phyloP scores from a whole-genome alignment of 1,284 basidiomycete genomes.

The Trametes versicolor region DNA sequence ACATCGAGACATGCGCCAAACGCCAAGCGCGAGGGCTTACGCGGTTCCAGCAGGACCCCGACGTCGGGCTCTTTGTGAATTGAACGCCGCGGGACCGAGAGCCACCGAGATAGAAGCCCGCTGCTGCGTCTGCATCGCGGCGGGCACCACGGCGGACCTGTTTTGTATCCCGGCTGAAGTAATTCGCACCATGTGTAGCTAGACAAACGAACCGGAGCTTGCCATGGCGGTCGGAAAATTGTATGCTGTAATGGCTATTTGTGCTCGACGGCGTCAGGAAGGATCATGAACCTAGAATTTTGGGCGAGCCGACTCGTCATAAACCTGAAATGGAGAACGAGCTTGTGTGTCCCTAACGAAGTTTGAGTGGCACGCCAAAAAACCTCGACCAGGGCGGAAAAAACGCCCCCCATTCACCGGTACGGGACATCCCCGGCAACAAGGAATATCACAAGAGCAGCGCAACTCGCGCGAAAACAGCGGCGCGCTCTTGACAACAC shows the following conservation, averaged over 20 bases:
- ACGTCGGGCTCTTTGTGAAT: neutral
- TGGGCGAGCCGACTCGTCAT: neutral
- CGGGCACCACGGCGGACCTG: too few species aligned
- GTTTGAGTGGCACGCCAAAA: too few species aligned
- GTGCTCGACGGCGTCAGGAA: neutral
- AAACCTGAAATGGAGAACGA: too few species aligned
- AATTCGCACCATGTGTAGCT: neutral
- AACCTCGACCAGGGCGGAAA: too few species aligned
- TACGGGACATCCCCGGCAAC: too few species aligned
- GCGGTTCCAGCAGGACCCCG: conserved; percentile 2
- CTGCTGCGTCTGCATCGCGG: neutral
- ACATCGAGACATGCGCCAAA: neutral
- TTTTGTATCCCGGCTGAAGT: neutral
- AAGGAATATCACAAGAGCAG: neutral
- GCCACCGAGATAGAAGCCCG: conserved; percentile 4
- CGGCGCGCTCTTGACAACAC: too few species aligned
- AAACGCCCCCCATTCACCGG: too few species aligned
- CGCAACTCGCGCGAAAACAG: neutral
- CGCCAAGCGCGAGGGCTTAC: neutral
- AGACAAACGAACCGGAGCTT: neutral
- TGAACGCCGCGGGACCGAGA: conserved; percentile 17
- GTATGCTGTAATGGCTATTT: neutral
- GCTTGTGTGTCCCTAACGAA: too few species aligned
- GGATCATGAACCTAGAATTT: neutral
- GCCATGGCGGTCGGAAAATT: neutral